Base-by-base conservation (phyloP, 441 rosid genomes). In the Hura crepitans region DNA sequence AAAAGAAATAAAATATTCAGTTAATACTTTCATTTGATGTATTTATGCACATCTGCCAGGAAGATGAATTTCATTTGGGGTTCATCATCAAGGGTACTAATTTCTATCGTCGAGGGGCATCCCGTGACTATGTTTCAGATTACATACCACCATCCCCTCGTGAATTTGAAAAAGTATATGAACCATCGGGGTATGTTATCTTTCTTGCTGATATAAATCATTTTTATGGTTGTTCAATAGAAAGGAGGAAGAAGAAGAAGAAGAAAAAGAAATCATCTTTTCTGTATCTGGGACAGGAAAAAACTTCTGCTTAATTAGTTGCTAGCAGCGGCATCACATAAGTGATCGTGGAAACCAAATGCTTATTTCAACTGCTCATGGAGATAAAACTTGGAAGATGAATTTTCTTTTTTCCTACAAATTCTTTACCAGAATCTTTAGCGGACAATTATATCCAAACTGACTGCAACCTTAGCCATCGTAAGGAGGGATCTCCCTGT, bases 91-190 rank as follows among this genome's bases (percentile, higher is more conserved):
- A 84, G 83, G 86, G 89, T 56, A 67, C 88, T 74, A 65, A 80
- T 62, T 88, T 86, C 78, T 89, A 91, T 72, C 95, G 98, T 65
- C 89, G 88, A 56, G 86, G 92, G 59, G 81, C 81, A 72, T 39
- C 20, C 62, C 71, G 39, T 11, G 89, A 93, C 72, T 83, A 74
- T 70, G 73, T 85, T 60, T 84, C 87, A 63, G 93, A 91, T 81
- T 93, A 77, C 75, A 59, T 86, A 42, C 96, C 85, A 72, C 93
- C 92, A 72, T 86, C 91, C 57, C 80, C 82, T 39, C 63, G 78
- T 54, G 96, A 91, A 70, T 80, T 81, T 70, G 84, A 81, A 65
- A 83, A 75, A 35, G 22, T 72, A 61, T 76, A 73, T 74, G 90
- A 88, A 53, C 64, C 82, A 45, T 49, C 67, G 72, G 88, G 86